Conservation (phyloP, 352 stramenopile species). For the Aphanomyces astaci region DNA sequence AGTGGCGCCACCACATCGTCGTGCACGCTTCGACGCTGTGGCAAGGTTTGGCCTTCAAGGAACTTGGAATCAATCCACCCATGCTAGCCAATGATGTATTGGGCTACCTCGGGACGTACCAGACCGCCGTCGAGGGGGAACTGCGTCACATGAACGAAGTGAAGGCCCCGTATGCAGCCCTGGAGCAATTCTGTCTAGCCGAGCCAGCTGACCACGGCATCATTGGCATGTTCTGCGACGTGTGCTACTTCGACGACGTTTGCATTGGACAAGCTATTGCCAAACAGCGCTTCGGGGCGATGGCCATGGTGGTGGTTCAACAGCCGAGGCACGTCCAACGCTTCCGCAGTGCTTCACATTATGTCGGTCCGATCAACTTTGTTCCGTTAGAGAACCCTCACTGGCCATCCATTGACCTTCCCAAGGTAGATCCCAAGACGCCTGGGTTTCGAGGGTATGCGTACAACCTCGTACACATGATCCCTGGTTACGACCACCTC, state of each 20-base stretch:
- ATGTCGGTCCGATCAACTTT: constrained; percentile 53
- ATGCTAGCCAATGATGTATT: constrained; percentile 27
- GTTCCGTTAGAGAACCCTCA: constrained; percentile 59
- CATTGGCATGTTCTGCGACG: constrained; percentile 70
- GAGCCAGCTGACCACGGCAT: constrained; percentile 47
- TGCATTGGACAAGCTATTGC: constrained; percentile 49
- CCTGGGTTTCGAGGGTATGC: constrained; percentile 60
- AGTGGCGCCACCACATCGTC: constrained; percentile 37
- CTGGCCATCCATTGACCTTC: constrained; percentile 51
- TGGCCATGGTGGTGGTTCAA: constrained; percentile 53
- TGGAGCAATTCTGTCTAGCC: constrained; percentile 46
- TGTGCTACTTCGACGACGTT: constrained; percentile 55
- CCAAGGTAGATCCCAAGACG: constrained; percentile 25
- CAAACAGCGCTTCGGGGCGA: constrained; percentile 42
- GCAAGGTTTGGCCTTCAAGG: constrained; percentile 29
- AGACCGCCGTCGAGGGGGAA: constrained; percentile 38
- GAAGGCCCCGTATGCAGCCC: constrained; percentile 29
- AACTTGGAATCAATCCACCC: constrained; percentile 42
- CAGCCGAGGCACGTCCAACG: constrained; percentile 50
- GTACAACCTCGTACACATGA: constrained; percentile 54
- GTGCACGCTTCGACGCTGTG: constrained; percentile 39
- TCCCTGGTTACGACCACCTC: constrained; percentile 46
- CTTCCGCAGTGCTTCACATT: constrained; percentile 45
- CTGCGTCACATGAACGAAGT: constrained; percentile 41
- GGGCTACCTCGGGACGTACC: constrained; percentile 38